These are phyloP conservation scores for Penicilliopsis zonata DNA, from an alignment of 495 filamentous ascomycete species.

Conservation along the genomic window DNA sequence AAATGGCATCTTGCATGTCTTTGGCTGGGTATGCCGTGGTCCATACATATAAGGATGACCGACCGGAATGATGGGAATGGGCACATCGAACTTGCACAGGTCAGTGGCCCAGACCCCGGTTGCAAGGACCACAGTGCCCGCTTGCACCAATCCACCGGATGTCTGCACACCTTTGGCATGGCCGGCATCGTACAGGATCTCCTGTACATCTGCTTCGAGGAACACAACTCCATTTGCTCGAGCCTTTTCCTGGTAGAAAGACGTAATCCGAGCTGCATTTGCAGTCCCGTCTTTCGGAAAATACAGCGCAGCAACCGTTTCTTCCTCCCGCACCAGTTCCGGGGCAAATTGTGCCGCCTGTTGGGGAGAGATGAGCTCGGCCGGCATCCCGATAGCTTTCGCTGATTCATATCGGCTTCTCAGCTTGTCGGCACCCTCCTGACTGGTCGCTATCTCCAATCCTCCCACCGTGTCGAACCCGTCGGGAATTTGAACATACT, in stretches of 20 bases:
- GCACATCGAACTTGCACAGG: constrained; percentile 10
- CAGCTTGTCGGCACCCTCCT: constrained; percentile 11
- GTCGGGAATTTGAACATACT: constrained; percentile 15
- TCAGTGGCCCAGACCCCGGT: constrained; percentile 20
- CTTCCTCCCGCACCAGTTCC: constrained; percentile 14
- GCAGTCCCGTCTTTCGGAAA: constrained; percentile 20
- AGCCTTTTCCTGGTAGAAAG: constrained; percentile 14
- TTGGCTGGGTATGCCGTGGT: constrained; percentile 7
- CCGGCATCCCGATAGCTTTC: constrained; percentile 10
- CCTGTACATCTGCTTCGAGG: constrained; percentile 11
- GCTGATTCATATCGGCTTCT: constrained; percentile 11
- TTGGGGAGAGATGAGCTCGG: constrained; percentile 14
- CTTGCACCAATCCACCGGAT: constrained; percentile 7
- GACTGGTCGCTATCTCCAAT: constrained; percentile 16
- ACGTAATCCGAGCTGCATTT: constrained; percentile 12
- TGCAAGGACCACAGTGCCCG: constrained; percentile 14
- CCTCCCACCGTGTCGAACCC: constrained; percentile 20
- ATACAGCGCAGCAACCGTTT: constrained; percentile 7
- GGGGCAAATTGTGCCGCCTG: constrained; percentile 14
- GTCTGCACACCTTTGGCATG: constrained; percentile 11
- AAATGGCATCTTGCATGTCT: constrained; percentile 10
- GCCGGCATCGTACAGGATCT: constrained; percentile 9
- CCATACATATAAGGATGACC: constrained; percentile 25
- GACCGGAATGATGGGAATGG: constrained; percentile 21
- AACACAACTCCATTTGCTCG: constrained; percentile 11